Base-by-base conservation (phyloP, 106 monocot species). In the Chionographis japonica region DNA sequence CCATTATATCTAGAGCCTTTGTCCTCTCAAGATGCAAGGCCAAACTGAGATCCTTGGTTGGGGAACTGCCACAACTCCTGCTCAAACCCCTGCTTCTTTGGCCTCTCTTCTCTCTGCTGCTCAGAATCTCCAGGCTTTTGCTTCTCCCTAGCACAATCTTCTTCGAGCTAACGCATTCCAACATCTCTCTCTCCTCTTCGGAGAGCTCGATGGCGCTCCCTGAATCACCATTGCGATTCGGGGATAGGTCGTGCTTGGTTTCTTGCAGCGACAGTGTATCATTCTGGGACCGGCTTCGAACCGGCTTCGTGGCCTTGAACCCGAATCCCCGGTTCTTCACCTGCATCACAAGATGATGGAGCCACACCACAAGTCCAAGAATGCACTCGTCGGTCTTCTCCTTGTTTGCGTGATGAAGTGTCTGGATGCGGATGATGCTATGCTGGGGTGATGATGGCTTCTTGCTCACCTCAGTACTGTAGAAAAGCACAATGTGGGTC, bases 341-440 rank as follows among this genome's bases (percentile, higher is more conserved):
- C 74, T 85, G 81, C 58, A 69, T 69, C 2, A 88, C 88, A 46
- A 91, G 70, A 70, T 88, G 91, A 72, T 95, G 94, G 62, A 95
- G 91, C 74, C 74, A 84, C 3, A 88, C 79, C n/a, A 86, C 91
- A 6, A 95, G 62, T 43, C 91, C 80, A 8, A 95, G 72, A 8
- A 95, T 85, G 81, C 59, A 88, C 43, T 81, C 72, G 49, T 95
- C 94, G 1, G 94, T 91, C 64, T 74, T 91, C 46, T 80, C 91
- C 73, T 86, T 95, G 58, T 95, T 78, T 0, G 94, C 91, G 15
- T 95, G 88, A 53, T 86, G 67, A 66, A 95, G 91, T 13, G 94
- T 91, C 75, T 88, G 83, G 70, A 95, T 78, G 14, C 91, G 77
- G 12, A 73, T 77, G 50, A 82, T 59, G 27, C 41, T 75, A 37